These are phyloP conservation scores for Trichoderma lentiforme DNA, from an alignment of 2,329 filamentous ascomycete genomes.

Conservation along the genomic window DNA sequence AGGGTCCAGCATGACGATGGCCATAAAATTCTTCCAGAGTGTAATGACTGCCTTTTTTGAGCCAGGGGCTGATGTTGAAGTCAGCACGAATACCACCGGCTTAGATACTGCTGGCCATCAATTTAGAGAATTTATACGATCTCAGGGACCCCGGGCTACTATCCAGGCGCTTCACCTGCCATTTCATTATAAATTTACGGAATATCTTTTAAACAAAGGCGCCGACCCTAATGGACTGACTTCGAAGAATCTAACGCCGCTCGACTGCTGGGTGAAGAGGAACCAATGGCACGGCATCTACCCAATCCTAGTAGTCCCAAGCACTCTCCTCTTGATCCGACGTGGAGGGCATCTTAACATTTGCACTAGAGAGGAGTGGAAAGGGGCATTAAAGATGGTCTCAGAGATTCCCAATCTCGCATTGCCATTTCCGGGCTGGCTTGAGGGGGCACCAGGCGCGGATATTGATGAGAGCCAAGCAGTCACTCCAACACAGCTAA, in stretches of 20 bases:
- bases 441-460: not conserved
- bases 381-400: too few species aligned
- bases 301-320: too few species aligned
- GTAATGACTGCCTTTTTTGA: not conserved
- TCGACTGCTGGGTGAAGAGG: not conserved
- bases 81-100: accelerated
- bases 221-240: not conserved
- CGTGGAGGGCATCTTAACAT: not conserved
- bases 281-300: too few species aligned
- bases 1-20: too few species aligned
- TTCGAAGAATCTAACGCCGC: not conserved
- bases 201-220: not conserved
- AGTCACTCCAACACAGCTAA: not conserved
- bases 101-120: too few species aligned
- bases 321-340: too few species aligned
- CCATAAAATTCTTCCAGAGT: too few species aligned
- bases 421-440: not conserved
- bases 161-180: not conserved
- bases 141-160: too few species aligned
- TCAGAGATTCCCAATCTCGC: too few species aligned
- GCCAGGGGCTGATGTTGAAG: not conserved
- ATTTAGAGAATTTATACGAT: too few species aligned
- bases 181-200: too few species aligned
- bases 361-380: not conserved
- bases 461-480: not conserved